Conservation (phyloP, 1,139 yeast genomes). For the Protomyces gravidus region DNA sequence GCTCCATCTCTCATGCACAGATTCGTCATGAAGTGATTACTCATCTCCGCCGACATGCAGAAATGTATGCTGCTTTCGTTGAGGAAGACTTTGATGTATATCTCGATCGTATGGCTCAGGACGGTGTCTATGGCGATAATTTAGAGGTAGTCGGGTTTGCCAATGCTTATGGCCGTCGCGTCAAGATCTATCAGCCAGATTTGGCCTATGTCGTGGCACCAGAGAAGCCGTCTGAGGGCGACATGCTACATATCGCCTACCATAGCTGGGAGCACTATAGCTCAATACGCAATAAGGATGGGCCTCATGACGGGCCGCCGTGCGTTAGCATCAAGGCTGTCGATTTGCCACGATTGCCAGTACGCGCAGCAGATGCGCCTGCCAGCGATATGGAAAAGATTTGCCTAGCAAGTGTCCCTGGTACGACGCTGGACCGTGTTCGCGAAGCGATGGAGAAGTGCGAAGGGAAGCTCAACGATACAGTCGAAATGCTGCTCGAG, state of each 20-base stretch:
- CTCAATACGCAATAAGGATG: conserved; percentile 42
- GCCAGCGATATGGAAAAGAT: conserved; percentile 40
- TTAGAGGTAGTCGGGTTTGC: conserved; percentile 46
- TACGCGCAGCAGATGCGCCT: conserved; percentile 31
- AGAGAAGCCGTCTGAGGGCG: not conserved
- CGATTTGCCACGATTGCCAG: conserved; percentile 6
- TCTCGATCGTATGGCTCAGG: conserved; percentile 41
- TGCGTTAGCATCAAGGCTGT: conserved; percentile 33
- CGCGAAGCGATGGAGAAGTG: conserved; percentile 28
- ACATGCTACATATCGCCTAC: conserved; percentile 43
- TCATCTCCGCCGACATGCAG: conserved; percentile 39
- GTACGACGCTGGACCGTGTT: conserved; percentile 28
- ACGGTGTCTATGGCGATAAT: conserved; percentile 45
- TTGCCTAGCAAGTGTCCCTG: conserved; percentile 35
- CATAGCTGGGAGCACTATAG: conserved; percentile 48
- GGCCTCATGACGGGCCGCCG: conserved; percentile 44
- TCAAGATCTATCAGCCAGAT: conserved; percentile 44
- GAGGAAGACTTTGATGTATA: conserved; percentile 40
- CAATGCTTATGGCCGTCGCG: conserved; percentile 37
- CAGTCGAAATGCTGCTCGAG: conserved; percentile 33
- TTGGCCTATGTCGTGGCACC: conserved; percentile 39
- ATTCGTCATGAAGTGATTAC: conserved; percentile 40
- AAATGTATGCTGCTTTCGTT: conserved; percentile 33
- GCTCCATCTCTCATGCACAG: conserved; percentile 36
- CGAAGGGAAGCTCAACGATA: conserved; percentile 27